Percentiles rank a stretch among this genome's conserved stretches.
These are phyloP conservation scores for Cudoniella acicularis DNA, from an alignment of 495 filamentous ascomycete species.

Conservation along the genomic window DNA sequence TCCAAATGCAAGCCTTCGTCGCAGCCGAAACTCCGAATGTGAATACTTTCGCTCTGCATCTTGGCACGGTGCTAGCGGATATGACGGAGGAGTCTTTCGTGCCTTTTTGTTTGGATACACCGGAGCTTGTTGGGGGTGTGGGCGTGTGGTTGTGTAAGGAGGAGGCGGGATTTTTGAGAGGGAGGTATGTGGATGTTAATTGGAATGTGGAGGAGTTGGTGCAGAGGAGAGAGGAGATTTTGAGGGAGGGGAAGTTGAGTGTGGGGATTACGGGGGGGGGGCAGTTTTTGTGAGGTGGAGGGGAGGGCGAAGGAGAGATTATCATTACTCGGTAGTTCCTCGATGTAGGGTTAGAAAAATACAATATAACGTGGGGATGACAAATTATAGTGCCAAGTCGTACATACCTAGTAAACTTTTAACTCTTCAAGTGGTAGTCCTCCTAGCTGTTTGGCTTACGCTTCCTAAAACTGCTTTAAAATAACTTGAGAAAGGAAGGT, in stretches of 20 bases:
- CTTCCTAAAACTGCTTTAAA: no score
- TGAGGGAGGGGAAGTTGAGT: slow-evolving; percentile 7
- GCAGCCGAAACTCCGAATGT: slow-evolving; percentile 34
- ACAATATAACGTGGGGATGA: no score
- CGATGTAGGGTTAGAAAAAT: no score
- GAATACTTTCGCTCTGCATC: slow-evolving; percentile 34
- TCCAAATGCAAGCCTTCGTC: slow-evolving; percentile 13
- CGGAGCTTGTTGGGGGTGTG: slow-evolving; percentile 34
- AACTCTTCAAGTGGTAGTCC: no score
- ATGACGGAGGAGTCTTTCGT: slow-evolving; percentile 10
- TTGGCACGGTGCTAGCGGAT: slow-evolving; percentile 30
- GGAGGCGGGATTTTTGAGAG: slow-evolving; percentile 38
- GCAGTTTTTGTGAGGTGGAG: neutral
- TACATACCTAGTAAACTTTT: no score
- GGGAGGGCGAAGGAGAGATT: neutral
- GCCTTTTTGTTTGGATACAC: slow-evolving; percentile 4
- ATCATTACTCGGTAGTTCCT: no score
- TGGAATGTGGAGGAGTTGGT: slow-evolving; percentile 46
- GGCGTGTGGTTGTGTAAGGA: slow-evolving; percentile 38
- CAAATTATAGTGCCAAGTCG: no score
- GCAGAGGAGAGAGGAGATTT: slow-evolving; percentile 38
- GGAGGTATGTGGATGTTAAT: slow-evolving; percentile 36
- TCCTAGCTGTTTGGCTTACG: no score
- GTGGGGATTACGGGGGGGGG: neutral
- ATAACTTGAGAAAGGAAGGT: no score